Conservation (phyloP, 2,329 filamentous ascomycete genomes). For the Epichloe amarillans region DNA sequence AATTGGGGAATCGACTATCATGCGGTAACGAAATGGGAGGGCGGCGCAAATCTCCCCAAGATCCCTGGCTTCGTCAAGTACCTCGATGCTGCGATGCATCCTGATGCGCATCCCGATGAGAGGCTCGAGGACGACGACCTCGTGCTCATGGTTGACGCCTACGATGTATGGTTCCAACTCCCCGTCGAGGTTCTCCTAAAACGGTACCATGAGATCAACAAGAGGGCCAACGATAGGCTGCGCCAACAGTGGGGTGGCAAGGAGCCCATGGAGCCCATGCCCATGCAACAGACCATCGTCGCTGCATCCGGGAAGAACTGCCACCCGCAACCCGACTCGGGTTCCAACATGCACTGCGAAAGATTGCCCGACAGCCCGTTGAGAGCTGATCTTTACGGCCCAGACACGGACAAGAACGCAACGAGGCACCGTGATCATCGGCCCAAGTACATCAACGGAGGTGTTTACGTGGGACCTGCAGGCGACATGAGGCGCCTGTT, state of each 20-base stretch:
- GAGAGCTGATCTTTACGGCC: conserved; percentile 12
- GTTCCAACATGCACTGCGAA: conserved; percentile 13
- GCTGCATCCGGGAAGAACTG: conserved; percentile 14
- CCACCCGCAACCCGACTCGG: conserved; percentile 8
- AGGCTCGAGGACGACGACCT: conserved; percentile 11
- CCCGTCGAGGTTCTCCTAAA: conserved; percentile 13
- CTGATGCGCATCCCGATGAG: conserved; percentile 4
- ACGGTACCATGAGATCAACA: conserved; percentile 7
- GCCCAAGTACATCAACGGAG: conserved; percentile 12
- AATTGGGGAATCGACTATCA: conserved; percentile 11
- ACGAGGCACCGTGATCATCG: conserved; percentile 6
- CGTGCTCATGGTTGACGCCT: conserved; percentile 14
- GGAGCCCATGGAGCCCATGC: conserved; percentile 8
- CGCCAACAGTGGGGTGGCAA: not conserved
- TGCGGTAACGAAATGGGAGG: conserved; percentile 5
- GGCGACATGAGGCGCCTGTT: conserved; percentile 9
- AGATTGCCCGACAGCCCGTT: conserved; percentile 12
- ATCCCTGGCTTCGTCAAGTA: conserved; percentile 12
- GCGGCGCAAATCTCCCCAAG: conserved; percentile 11
- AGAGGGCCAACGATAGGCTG: conserved; percentile 9
- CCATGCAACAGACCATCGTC: conserved; percentile 13
- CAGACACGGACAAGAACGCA: conserved; percentile 8
- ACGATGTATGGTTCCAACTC: conserved; percentile 17
- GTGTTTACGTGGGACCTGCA: conserved; percentile 10
- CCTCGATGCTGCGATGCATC: conserved; percentile 8